Conservation (phyloP, 1,284 basidiomycete species). For the Trichosporon faecale region DNA sequence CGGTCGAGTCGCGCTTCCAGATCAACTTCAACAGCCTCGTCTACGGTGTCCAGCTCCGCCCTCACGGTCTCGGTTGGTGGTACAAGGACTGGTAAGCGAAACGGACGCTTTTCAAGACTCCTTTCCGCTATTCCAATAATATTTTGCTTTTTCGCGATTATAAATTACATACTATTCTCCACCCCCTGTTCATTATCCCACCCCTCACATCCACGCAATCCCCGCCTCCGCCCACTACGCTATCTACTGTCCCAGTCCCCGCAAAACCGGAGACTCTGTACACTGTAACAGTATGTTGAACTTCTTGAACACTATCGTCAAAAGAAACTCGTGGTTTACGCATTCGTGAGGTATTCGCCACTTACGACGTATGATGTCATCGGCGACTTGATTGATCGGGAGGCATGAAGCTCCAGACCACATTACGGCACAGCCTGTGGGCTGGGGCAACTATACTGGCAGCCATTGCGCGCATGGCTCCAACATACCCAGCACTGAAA, state of each 20-base stretch:
- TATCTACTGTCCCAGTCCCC: background rate
- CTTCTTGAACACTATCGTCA: background rate
- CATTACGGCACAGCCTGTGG: background rate
- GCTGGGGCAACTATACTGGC: background rate
- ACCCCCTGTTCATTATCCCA: background rate
- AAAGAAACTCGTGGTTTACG: background rate
- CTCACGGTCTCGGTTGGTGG: constrained; percentile 17
- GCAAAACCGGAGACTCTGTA: background rate
- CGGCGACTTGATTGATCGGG: background rate
- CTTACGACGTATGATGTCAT: background rate
- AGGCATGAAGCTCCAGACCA: background rate
- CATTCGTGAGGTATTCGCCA: background rate
- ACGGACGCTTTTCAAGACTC: background rate
- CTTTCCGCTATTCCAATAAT: background rate
- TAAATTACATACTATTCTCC: background rate
- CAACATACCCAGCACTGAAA: background rate
- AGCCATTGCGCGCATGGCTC: background rate
- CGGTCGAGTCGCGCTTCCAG: constrained; percentile 16
- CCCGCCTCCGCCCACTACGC: background rate
- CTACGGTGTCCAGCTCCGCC: constrained; percentile 18
- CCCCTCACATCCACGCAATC: background rate
- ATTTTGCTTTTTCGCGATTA: background rate
- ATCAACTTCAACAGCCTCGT: constrained; percentile 16
- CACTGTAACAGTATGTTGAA: constrained; percentile 2
- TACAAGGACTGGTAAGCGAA: background rate